Base-by-base conservation (phyloP, 1,284 basidiomycete species). In the Cryptococcus floricola region DNA sequence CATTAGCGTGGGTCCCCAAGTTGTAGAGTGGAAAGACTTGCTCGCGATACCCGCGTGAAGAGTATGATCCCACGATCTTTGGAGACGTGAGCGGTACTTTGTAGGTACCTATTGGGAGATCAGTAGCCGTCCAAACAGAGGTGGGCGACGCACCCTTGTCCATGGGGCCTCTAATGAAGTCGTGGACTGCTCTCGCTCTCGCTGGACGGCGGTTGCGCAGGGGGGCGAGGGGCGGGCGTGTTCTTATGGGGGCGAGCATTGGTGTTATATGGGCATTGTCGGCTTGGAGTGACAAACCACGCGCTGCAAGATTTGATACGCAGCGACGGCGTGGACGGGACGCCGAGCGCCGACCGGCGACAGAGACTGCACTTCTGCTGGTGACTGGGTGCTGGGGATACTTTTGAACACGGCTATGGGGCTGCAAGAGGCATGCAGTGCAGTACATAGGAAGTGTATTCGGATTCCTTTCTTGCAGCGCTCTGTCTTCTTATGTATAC, bases 1-100 rank as follows among this genome's bases (percentile, higher is more conserved):
- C 23, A 16, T 45, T 10, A 44, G 51, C 13, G 39, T 28, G 38
- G 19, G 4, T n/a, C 8, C 23, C 12, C 27, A 7, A 34, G 14
- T 18, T 50, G 38, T 27, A 46, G 18, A 34, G 5, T 12, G n/a
- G 42, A 50, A 16, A 47, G 42, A 65, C 79, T 42, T 71, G 87
- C 88, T 81, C 81, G 77, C 89, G 80, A 61, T 84, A 84, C 31
- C 89, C 89, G 50, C 90, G 82, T 45, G 87, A 87, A 50, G 82
- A 83, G n/a, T 84, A 83, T 42, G 86, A 80, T 13, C 89, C 89
- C 54, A 91, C 85, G 49, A 91, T 65, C 61, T 74, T 75, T 12
- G 60, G 67, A 16, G 65, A 68, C 34, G 52, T 66, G n/a, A 75
- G 58, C 9, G 68, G 70, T 38, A 76, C 63, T 58, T 76, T 76